Base-by-base conservation (phyloP, 2,329 filamentous ascomycete genomes). In the Aureobasidium subglaciale region DNA sequence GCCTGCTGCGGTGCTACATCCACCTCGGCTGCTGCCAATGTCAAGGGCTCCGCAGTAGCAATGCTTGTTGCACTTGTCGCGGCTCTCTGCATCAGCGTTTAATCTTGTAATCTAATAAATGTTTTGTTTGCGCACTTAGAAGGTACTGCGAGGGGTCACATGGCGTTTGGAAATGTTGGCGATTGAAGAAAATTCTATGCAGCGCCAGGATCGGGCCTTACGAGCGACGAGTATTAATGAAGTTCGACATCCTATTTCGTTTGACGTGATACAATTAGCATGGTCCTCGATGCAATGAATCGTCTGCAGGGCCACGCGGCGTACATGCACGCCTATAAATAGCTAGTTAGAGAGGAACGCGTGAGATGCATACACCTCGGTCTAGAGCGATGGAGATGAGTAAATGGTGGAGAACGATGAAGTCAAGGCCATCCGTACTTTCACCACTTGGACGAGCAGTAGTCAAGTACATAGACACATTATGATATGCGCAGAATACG, bases 1-100 rank as follows among this genome's bases (percentile, higher is more conserved):
- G 57, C 70, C 4, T 86, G 83, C 65, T 86, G 84, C 62, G 83
- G 83, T 38, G 32, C 29, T 25, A 35, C 42, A 13, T 53, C 49
- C 22, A 45, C 41, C 16, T 55, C 50, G 24, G 50, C 25, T 9
- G 56, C 50, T 8, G 29, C 55, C 5, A 46, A 32, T 15, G 13
- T 48, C 24, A 48, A 55, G 42, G 24, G 42, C n/a, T 38, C 53
- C 15, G 22, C 32, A 20, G 30, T n/a, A 8, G 27, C 40, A 20
- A 9, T 45, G 40, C 30, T 55, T 20, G 29, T 48, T 2, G 41
- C 53, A 32, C 24, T 55, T 13, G 22, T 16, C 22, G 41, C 34
- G 4, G 53, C 20, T 4, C 7, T 55, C 18, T 32, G 15, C 16
- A 10, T 55, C 8, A 32, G 30, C 32, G 22, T 55, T 30, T 55